A percentile compares a stretch with the other conserved stretches of the same genome.
phyloP scores from a whole-genome alignment of 106 monocot genomes.

The Dendrobium catenatum region DNA sequence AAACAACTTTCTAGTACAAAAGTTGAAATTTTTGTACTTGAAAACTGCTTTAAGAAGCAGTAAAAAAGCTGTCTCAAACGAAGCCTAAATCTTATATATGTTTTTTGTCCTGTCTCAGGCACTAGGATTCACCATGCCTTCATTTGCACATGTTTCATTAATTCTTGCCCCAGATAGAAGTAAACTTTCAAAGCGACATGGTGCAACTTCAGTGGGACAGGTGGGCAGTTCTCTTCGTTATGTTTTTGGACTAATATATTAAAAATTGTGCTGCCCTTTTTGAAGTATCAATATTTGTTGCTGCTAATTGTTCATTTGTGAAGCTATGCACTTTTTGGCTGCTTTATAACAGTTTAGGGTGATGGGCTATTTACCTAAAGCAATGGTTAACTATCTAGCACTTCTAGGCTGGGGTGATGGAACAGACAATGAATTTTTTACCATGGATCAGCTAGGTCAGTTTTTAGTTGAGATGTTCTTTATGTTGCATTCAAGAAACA shows the following conservation, averaged over 20 bases:
- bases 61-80: too few relatives aligned
- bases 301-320: neutral
- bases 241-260: neutral
- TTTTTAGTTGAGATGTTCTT: slow-evolving; percentile 8
- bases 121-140: slow-evolving; percentile 85
- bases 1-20: too few relatives aligned
- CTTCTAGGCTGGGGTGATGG: slow-evolving; percentile 99
- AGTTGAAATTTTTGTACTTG: too few relatives aligned
- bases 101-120: slow-evolving; percentile 43
- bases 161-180: slow-evolving; percentile 98
- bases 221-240: slow-evolving; percentile 18
- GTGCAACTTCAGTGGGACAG: slow-evolving; percentile 99
- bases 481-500: slow-evolving; percentile 4
- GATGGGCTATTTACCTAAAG: slow-evolving; percentile 97
- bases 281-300: neutral
- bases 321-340: neutral
- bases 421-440: slow-evolving; percentile 97
- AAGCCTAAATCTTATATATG: neutral
- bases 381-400: slow-evolving; percentile 92
- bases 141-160: slow-evolving; percentile 95
- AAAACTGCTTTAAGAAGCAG: too few relatives aligned
- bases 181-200: slow-evolving; percentile 98
- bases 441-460: slow-evolving; percentile 83
- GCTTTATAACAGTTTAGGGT: slow-evolving; percentile 60
- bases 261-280: neutral